Percentiles rank a stretch among this genome's conserved stretches.
Evolutionary conservation across 306 rosid species (phyloP).

Genomic region (Prinsepia uniflora): DNA sequence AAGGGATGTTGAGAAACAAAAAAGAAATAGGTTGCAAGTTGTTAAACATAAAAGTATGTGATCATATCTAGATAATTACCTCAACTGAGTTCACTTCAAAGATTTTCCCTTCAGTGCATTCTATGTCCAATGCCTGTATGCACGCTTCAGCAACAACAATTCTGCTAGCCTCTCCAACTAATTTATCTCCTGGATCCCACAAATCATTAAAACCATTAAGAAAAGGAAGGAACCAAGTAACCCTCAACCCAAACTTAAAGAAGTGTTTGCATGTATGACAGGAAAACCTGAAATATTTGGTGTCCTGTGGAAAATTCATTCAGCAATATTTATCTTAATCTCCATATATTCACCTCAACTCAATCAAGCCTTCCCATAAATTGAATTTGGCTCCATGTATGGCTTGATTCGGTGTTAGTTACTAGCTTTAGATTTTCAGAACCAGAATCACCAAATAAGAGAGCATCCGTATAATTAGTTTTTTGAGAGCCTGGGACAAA

Average conservation of each 20-base stretch:
- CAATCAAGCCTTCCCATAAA: not conserved
- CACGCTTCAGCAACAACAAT: conserved; percentile 95
- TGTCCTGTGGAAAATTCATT: not conserved
- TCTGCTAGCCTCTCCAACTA: conserved; percentile 91
- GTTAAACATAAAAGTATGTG: not conserved
- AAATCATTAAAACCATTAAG: conserved; percentile 1
- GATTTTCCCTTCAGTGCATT: conserved; percentile 67
- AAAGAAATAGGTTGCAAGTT: not conserved
- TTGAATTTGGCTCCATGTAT: conserved; percentile 1
- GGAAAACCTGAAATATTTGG: not conserved
- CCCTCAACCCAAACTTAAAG: not conserved
- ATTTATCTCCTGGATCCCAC: conserved; percentile 69
- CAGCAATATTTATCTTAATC: not conserved
- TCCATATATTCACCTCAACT: not conserved
- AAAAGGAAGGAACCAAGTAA: conserved; percentile 2
- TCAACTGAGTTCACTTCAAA: conserved; percentile 80
- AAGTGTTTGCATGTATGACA: not conserved
- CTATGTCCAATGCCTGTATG: conserved; percentile 78
- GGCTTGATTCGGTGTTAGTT: not conserved
- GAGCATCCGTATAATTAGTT: not conserved
- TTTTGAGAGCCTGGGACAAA: not conserved
- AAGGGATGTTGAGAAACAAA: not conserved
- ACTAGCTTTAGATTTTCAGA: not conserved
- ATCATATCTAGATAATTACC: conserved; percentile 44
- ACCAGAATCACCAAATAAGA: not conserved